These are phyloP conservation scores for Bipolaris oryzae DNA, from an alignment of 2,329 filamentous ascomycete genomes.

Conservation along the genomic window DNA sequence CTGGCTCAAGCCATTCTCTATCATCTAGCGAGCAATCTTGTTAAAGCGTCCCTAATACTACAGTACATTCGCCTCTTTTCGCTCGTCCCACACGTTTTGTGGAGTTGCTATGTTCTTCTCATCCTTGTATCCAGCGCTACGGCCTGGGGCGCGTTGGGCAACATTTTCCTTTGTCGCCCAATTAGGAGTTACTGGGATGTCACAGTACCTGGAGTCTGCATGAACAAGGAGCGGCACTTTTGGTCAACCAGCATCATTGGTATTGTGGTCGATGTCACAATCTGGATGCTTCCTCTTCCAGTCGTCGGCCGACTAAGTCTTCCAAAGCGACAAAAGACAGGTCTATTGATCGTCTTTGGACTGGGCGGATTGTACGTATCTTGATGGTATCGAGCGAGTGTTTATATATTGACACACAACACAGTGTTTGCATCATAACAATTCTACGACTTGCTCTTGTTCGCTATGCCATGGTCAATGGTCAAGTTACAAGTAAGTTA, in stretches of 20 bases:
- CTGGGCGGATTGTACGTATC: constrained; percentile 45
- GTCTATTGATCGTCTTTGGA: constrained; percentile 43
- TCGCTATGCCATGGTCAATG: constrained; percentile 21
- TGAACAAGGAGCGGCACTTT: constrained; percentile 33
- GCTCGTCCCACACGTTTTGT: constrained; percentile 8
- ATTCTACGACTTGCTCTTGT: constrained; percentile 39
- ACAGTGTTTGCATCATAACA: constrained; percentile 39
- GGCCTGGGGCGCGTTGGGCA: constrained; percentile 37
- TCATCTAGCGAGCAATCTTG: constrained; percentile 39
- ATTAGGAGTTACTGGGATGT: constrained; percentile 37
- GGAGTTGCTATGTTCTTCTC: constrained; percentile 26
- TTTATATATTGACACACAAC: neutral
- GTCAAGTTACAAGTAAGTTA: constrained; percentile 32
- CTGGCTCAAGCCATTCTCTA: constrained; percentile 41
- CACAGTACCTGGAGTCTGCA: constrained; percentile 26
- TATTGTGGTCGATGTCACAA: constrained; percentile 37
- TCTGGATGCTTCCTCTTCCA: constrained; percentile 42
- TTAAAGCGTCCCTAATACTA: constrained; percentile 41
- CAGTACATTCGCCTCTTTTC: constrained; percentile 42
- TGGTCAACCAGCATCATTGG: constrained; percentile 34
- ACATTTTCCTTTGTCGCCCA: constrained; percentile 38
- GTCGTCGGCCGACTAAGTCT: constrained; percentile 39
- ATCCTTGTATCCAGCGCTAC: constrained; percentile 25
- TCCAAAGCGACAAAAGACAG: constrained; percentile 40
- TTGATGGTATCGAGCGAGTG: neutral